Percentiles rank a stretch among this genome's conserved stretches.
phyloP scores from a whole-genome alignment of 169 alveolate species.

The Plasmodium relictum region DNA sequence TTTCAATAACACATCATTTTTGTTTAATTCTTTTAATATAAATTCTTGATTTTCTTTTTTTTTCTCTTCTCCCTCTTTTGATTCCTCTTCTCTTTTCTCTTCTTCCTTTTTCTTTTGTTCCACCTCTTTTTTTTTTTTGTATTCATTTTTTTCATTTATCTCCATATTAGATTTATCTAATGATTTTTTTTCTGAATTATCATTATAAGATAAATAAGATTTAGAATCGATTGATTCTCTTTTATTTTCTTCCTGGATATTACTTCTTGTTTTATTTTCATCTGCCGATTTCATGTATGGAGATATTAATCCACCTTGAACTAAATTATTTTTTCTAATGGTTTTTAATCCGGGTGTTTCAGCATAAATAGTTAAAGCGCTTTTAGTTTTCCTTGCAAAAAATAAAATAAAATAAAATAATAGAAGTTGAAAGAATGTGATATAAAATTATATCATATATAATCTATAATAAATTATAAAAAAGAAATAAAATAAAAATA shows the following conservation, averaged over 20 bases:
- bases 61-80: not conserved
- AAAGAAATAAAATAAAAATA: no score
- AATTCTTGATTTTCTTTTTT: not conserved
- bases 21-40: not conserved
- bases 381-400: constrained; percentile 74
- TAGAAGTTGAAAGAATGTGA: not conserved
- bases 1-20: not conserved
- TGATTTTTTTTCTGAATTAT: constrained; percentile 11
- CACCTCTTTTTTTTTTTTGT: constrained; percentile 5
- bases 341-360: constrained; percentile 85
- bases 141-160: not conserved
- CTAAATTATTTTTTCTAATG: constrained; percentile 45
- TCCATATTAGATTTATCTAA: not conserved
- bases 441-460: not conserved
- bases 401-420: not conserved
- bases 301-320: constrained; percentile 75
- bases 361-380: constrained; percentile 82
- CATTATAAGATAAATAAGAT: constrained; percentile 9
- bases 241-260: constrained; percentile 17
- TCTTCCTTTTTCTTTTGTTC: constrained; percentile 1
- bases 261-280: constrained; percentile 47
- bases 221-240: constrained; percentile 24
- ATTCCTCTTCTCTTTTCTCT: not conserved
- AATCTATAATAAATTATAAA: no score
- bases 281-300: constrained; percentile 79